These are phyloP conservation scores for Entonaema liquescens DNA, from an alignment of 495 filamentous ascomycete genomes.

Conservation along the genomic window DNA sequence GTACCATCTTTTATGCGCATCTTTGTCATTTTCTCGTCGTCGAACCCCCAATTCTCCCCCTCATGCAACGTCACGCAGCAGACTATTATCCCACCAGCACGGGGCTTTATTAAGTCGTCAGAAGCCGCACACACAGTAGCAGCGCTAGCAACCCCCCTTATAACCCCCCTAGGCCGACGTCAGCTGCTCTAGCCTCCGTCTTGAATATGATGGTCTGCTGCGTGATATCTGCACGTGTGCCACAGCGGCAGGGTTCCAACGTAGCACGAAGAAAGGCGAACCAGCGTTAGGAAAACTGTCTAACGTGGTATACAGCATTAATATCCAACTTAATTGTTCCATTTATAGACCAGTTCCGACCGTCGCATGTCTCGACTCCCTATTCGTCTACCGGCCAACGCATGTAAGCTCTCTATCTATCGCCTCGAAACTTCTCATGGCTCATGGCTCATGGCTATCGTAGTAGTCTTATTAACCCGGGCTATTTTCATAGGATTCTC, in stretches of 20 bases:
- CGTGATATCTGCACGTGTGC: slow-evolving; percentile 45
- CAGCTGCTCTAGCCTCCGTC: slow-evolving; percentile 41
- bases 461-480: slow-evolving; percentile 39
- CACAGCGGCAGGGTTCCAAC: slow-evolving; percentile 35
- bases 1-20: not conserved
- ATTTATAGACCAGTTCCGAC: slow-evolving; percentile 42
- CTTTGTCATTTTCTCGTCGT: not conserved
- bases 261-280: slow-evolving; percentile 35
- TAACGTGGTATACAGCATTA: slow-evolving; percentile 39
- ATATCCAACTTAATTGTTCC: slow-evolving; percentile 43
- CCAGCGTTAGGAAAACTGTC: slow-evolving; percentile 35
- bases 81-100: slow-evolving; percentile 28
- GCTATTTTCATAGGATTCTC: slow-evolving; percentile 37
- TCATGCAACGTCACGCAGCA: slow-evolving; percentile 42
- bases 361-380: slow-evolving; percentile 40
- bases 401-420: slow-evolving; percentile 30
- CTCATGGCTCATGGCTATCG: slow-evolving; percentile 23
- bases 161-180: slow-evolving; percentile 24
- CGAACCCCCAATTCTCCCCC: slow-evolving; percentile 4
- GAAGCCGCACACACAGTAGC: slow-evolving; percentile 38
- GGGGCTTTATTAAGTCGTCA: slow-evolving; percentile 36
- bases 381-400: slow-evolving; percentile 29
- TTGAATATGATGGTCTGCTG: slow-evolving; percentile 29
- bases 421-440: slow-evolving; percentile 14
- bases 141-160: slow-evolving; percentile 25